Conservation (phyloP, 805 yeast species). For the Pichia membranifaciens region DNA sequence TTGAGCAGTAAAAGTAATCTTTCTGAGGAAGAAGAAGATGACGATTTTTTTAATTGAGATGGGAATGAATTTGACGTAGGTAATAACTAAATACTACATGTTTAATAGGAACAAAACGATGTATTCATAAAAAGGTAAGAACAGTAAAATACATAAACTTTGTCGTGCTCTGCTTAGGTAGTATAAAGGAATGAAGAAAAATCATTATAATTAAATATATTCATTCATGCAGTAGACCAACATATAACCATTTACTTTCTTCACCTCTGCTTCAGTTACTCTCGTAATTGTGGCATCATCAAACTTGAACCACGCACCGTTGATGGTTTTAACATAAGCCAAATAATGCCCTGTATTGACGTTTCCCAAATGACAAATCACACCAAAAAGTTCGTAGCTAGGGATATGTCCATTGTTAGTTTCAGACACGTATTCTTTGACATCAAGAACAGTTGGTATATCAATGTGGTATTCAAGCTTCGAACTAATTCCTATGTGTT, state of each 20-base stretch:
- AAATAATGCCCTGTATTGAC: constrained; percentile 95
- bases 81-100: no score
- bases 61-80: no score
- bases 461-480: constrained; percentile 73
- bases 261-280: constrained; percentile 59
- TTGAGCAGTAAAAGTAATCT: constrained; percentile 28
- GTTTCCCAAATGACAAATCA: constrained; percentile 85
- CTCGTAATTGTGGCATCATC: constrained; percentile 81
- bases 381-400: constrained; percentile 76
- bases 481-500: constrained; percentile 52
- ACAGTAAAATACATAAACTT: no score
- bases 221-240: constrained; percentile 59
- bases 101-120: no score
- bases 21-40: constrained; percentile 30
- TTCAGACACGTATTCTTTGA: constrained; percentile 49
- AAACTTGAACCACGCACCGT: constrained; percentile 82
- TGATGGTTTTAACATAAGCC: constrained; percentile 64
- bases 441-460: constrained; percentile 67
- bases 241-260: constrained; percentile 71
- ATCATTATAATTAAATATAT: constrained; percentile 15
- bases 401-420: not conserved
- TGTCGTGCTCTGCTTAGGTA: no score
- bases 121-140: no score
- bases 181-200: no score
- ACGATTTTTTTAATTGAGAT: constrained; percentile 43